Base-by-base conservation (phyloP, 2,329 filamentous ascomycete genomes). In the Ceratocystiopsis minuta region DNA sequence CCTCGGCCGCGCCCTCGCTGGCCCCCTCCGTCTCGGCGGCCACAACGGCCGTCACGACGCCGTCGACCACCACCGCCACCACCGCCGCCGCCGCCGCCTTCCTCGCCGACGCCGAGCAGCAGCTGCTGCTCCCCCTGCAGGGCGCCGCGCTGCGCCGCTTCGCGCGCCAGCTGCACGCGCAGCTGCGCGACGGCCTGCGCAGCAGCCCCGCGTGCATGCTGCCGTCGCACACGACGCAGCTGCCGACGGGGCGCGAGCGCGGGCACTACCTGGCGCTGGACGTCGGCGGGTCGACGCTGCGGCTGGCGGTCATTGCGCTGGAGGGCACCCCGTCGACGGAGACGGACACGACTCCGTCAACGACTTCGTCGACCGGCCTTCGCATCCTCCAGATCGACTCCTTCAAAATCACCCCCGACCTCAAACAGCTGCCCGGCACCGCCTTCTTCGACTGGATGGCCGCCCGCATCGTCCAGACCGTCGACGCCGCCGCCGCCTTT, bases 401-500 rank as follows among this genome's bases (percentile, higher is more conserved):
- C 37, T 77, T 72, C 56, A 66, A 63, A 51, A 78, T 80, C 49
- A 65, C 62, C 42, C 63, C 61, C 24, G 57, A 64, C 16, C 60
- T 78, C 41, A 78, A 74, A 55, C 59, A 60, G 44, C 61, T 78
- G 1, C 61, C 67, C 46, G 76, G 76, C 15, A 65, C 67, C 50
- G 62, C 57, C 0, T 79, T 80, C 52, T 81, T 80, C 49, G 66
- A 75, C 53, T 81, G 77, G 77, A 76, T 80, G 67, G 75, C 75
- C 1, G 60, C 63, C 36, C 67, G 65, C 47, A 75, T 80, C 50
- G 54, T 61, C 40, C 68, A 77, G 39, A 74, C 72, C 1, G 65
- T 61, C 17, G 57, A 60, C 37, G 54, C 57, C 3, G 56, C 54
- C 6, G 36, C 5, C 4, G 15, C 55, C 17, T 55, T 7, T 7